phyloP scores from a whole-genome alignment of 225 moss, liverwort and hornwort genomes.

The Sphagnum tenellum region DNA sequence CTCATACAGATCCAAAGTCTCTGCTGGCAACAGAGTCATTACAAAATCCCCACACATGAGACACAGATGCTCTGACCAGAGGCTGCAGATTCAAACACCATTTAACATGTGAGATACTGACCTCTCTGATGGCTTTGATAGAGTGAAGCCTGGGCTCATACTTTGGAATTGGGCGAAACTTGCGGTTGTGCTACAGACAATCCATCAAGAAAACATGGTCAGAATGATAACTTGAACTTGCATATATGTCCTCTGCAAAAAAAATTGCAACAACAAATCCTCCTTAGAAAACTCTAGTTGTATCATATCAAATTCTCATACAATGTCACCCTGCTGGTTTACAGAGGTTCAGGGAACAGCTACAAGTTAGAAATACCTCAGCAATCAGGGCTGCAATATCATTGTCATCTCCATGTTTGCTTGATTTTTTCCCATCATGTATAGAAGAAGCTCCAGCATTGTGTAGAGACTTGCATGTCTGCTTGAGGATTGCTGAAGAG shows the following conservation, averaged over 20 bases:
- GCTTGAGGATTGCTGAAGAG: slow-evolving; percentile 22
- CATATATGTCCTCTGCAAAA: no score
- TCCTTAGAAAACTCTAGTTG: no score
- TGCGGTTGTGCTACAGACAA: slow-evolving; percentile 48
- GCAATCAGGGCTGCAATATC: slow-evolving; percentile 34
- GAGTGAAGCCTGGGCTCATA: slow-evolving; percentile 89
- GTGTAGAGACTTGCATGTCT: slow-evolving; percentile 14
- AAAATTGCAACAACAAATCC: no score
- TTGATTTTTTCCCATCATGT: slow-evolving; percentile 16
- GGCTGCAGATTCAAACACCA: no score
- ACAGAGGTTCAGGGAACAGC: neutral
- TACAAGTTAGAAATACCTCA: slow-evolving; percentile 18
- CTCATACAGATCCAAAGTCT: no score
- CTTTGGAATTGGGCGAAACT: slow-evolving; percentile 41
- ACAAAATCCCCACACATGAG: no score
- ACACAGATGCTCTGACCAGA: no score
- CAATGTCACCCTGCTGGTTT: no score
- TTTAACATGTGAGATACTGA: slow-evolving; percentile 3
- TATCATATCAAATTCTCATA: no score
- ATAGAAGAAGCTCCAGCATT: slow-evolving; percentile 14
- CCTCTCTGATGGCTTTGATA: slow-evolving; percentile 74
- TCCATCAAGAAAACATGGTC: neutral
- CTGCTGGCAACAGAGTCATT: no score
- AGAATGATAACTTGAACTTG: no score
- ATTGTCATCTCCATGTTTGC: slow-evolving; percentile 17